A percentile compares a stretch with the other conserved stretches of the same genome.
Evolutionary conservation across 2,329 filamentous ascomycete species (phyloP).

Genomic region (Juglanconis sp.): DNA sequence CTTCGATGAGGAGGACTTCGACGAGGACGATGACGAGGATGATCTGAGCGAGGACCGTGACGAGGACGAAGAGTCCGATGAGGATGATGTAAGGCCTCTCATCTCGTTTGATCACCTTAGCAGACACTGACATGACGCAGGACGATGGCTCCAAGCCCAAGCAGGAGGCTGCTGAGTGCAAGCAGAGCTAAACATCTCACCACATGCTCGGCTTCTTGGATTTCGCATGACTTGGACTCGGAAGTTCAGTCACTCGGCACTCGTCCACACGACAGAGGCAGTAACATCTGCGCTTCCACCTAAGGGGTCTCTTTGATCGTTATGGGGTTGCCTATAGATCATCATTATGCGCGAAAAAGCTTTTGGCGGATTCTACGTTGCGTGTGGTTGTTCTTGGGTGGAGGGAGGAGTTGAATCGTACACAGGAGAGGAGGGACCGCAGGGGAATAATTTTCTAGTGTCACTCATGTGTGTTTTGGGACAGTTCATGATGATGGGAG

Average conservation of each 20-base stretch:
- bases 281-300: conserved; percentile 10
- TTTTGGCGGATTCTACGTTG: conserved; percentile 9
- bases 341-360: conserved; percentile 21
- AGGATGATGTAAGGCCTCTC: conserved; percentile 64
- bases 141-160: conserved; percentile 87
- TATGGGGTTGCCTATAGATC: conserved; percentile 21
- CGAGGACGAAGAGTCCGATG: conserved; percentile 71
- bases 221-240: conserved; percentile 7
- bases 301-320: conserved; percentile 15
- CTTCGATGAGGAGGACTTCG: conserved; percentile 75
- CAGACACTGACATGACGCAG: conserved; percentile 44
- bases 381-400: neutral
- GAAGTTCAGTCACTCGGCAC: conserved; percentile 7
- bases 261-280: conserved; percentile 2
- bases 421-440: neutral
- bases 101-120: conserved; percentile 7
- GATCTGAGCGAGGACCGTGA: conserved; percentile 82
- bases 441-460: conserved; percentile 7
- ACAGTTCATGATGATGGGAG: conserved; percentile 9
- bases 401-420: neutral
- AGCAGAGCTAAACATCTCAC: conserved; percentile 70
- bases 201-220: conserved; percentile 14
- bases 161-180: conserved; percentile 93
- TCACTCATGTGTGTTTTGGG: conserved; percentile 11
- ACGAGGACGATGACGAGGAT: conserved; percentile 90